Base-by-base conservation (phyloP, 1,284 basidiomycete genomes). In the Puccinia triticina region DNA sequence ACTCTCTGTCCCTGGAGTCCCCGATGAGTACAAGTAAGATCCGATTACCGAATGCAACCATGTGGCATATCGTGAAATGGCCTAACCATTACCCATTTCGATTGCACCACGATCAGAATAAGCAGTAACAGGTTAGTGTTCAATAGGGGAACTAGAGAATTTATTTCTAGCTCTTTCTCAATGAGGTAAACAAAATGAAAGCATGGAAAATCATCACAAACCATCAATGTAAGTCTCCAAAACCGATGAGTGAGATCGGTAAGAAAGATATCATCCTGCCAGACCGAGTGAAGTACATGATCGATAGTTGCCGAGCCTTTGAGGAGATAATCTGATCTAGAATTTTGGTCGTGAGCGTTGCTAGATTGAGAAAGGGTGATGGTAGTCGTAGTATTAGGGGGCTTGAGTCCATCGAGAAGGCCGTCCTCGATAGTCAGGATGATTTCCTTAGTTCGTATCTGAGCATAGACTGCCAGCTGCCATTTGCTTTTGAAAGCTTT, bases 401-500 rank as follows among this genome's bases (percentile, higher is more conserved):
- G 2, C n/a, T 61, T 74, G 29, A 50, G 72, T 48, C 79, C 79
- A n/a, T 81, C 57, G 2, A 29, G 18, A 43, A 81, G 57, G 37
- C 79, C 79, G 12, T 73, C 71, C 26, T 81, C 79, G 26, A 81
- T 61, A 3, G 40, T n/a, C 32, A 57, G 16, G 32, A 81, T 81
- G 10, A 74, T 64, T 66, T 81, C 79, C 55, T 74, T 73, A 26
- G 79, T 81, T 32, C 79, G 12, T 18, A 81, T 73, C 57, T 81
- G 79, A 21, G 79, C 79, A 81, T 81, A 81, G 26, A 81, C 79
- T 11, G 79, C 69, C n/a, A 74, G 37, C 59, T 81, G 79, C 79
- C 79, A 81, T 50, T 74, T 73, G 37, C 64, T 81, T 61, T 74
- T 81, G 55, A 81, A 81, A 2, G 66, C 55, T 48, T 48, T 59